Percentiles rank a stretch among this genome's conserved stretches.
Evolutionary conservation across 1,284 basidiomycete genomes (phyloP).

Genomic region (Heterobasidion parviporum): DNA sequence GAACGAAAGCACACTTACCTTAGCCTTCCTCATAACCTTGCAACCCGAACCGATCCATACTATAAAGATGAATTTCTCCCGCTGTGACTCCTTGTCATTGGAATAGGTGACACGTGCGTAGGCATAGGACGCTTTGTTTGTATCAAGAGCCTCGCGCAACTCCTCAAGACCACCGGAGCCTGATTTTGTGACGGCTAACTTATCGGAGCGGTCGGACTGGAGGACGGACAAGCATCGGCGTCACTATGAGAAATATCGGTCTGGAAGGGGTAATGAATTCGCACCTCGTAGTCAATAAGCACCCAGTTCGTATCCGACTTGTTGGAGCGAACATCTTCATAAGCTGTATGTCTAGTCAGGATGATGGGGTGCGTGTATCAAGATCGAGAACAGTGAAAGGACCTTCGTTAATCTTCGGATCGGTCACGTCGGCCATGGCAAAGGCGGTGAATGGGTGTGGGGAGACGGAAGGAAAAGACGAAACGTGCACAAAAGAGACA

Average conservation of each 20-base stretch:
- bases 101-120: constrained; percentile 80
- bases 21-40: constrained; percentile 87
- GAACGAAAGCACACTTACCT: constrained; percentile 40
- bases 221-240: neutral
- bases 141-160: constrained; percentile 66
- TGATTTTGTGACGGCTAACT: constrained; percentile 66
- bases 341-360: constrained; percentile 35
- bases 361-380: neutral
- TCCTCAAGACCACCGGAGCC: constrained; percentile 75
- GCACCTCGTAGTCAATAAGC: constrained; percentile 78
- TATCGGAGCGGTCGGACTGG: constrained; percentile 74
- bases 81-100: constrained; percentile 79
- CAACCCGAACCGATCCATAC: constrained; percentile 84
- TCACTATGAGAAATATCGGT: neutral
- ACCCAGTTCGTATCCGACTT: constrained; percentile 83
- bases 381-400: constrained; percentile 3
- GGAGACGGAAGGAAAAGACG: constrained; percentile 15
- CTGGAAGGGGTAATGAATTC: constrained; percentile 12
- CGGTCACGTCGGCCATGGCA: constrained; percentile 77
- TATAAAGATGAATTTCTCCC: constrained; percentile 87
- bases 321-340: constrained; percentile 76
- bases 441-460: constrained; percentile 8
- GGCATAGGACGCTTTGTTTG: constrained; percentile 71
- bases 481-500: constrained; percentile 8
- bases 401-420: constrained; percentile 76